Conservation (phyloP, 2,329 filamentous ascomycete genomes). For the Fusarium camptoceras region DNA sequence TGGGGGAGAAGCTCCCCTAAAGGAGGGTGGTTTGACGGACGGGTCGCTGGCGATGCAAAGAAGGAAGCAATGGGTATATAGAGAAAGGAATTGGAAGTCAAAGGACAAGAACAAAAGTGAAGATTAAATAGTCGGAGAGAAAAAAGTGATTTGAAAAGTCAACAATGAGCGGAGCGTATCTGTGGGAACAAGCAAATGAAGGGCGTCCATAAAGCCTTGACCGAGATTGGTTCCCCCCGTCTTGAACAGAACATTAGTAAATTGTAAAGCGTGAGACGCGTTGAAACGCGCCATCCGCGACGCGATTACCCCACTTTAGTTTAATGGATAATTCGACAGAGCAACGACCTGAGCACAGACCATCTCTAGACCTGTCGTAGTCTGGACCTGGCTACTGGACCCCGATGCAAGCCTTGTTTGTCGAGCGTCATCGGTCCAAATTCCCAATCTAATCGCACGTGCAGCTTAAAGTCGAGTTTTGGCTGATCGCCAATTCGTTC, state of each 20-base stretch:
- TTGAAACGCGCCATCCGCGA: conserved; percentile 50
- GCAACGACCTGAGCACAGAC: conserved; percentile 39
- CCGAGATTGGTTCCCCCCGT: conserved; percentile 36
- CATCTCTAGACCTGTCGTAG: conserved; percentile 10
- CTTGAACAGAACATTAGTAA: conserved; percentile 16
- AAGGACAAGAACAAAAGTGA: not conserved
- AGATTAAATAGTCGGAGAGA: conserved; percentile 8
- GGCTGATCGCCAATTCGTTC: conserved; percentile 30
- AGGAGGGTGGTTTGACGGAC: conserved; percentile 36
- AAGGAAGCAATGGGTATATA: conserved; percentile 33
- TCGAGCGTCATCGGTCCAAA: conserved; percentile 46
- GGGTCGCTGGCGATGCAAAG: conserved; percentile 25
- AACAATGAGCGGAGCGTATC: conserved; percentile 40
- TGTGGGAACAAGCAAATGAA: conserved; percentile 41
- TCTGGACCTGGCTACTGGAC: not conserved
- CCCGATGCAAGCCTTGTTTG: conserved; percentile 33
- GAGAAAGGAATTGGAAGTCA: conserved; percentile 2
- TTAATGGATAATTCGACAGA: conserved; percentile 50
- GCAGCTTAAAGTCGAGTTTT: conserved; percentile 26
- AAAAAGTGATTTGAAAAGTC: conserved; percentile 31
- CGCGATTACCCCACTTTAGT: conserved; percentile 42
- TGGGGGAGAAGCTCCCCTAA: conserved; percentile 27
- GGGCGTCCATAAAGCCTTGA: conserved; percentile 40
- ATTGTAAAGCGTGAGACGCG: conserved; percentile 48
- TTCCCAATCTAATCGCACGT: conserved; percentile 38